These are phyloP conservation scores for Thermomyces lanuginosus DNA, from an alignment of 2,329 filamentous ascomycete species.

Conservation along the genomic window DNA sequence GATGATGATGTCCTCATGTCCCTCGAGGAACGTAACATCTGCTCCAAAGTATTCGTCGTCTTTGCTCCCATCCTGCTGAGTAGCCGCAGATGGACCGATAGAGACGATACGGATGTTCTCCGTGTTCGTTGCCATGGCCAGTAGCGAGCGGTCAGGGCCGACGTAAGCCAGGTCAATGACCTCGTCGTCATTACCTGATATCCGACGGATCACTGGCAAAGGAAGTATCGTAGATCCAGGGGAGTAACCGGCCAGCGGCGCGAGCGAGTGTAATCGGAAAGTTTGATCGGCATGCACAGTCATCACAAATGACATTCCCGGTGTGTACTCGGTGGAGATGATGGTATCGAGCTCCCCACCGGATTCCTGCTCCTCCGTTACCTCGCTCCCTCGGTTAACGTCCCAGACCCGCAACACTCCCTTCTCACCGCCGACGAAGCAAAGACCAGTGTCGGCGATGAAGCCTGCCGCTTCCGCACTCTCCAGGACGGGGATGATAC, in stretches of 20 bases:
- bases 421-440: slow-evolving; percentile 72
- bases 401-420: slow-evolving; percentile 75
- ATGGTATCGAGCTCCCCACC: slow-evolving; percentile 50
- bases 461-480: slow-evolving; percentile 74
- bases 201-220: slow-evolving; percentile 52
- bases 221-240: slow-evolving; percentile 35
- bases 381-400: slow-evolving; percentile 56
- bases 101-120: slow-evolving; percentile 85
- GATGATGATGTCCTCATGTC: slow-evolving; percentile 91
- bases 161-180: slow-evolving; percentile 89
- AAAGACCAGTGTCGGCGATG: slow-evolving; percentile 49
- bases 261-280: slow-evolving; percentile 52
- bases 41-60: slow-evolving; percentile 59
- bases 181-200: slow-evolving; percentile 93
- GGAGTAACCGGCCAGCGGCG: slow-evolving; percentile 19
- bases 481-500: slow-evolving; percentile 71
- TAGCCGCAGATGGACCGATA: slow-evolving; percentile 28
- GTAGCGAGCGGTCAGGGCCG: slow-evolving; percentile 58
- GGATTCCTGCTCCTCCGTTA: slow-evolving; percentile 55
- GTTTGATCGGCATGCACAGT: slow-evolving; percentile 84
- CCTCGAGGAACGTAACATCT: slow-evolving; percentile 70
- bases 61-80: slow-evolving; percentile 15
- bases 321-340: slow-evolving; percentile 51
- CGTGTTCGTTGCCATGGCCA: slow-evolving; percentile 87
- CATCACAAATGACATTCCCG: slow-evolving; percentile 52